Base-by-base conservation (phyloP, 2,329 filamentous ascomycete species). In the Graphilbum sp. region DNA sequence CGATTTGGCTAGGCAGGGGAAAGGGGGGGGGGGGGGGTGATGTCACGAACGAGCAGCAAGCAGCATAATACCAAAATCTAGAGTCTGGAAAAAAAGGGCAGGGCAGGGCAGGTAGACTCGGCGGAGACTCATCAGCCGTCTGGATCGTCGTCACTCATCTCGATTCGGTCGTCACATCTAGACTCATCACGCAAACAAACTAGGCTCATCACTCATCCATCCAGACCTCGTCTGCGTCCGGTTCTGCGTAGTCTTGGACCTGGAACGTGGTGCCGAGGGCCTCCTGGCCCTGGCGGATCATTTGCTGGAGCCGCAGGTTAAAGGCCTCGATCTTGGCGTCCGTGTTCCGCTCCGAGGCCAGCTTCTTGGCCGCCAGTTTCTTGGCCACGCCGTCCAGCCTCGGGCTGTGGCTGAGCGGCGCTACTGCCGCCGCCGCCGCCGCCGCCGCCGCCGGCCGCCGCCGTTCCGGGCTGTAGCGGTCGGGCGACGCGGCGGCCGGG, bases 201-300 rank as follows among this genome's bases (percentile, higher is more conserved):
- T n/a, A n/a, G n/a, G n/a, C n/a, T n/a, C 37, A 44, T 24, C 21
- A 11, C 42, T 45, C 44, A 12, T 47, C 45, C 23, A 41, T 39
- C 46, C 46, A 48, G 3, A 29, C 34, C 3, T 25, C 38, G 6
- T 41, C 39, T 4, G 49, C 47, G 18, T 63, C 61, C 5, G 7
- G 11, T 12, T n/a, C 27, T 5, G 5, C 32, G 60, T 41, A 5
- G 38, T 39, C 1, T 23, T 40, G 30, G 72, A 85, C 66, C 51
- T 82, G 75, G 36, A 83, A 63, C 31, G 64, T 79, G 17, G 80
- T 81, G 2, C 79, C 87, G 16, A 98, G 59, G 2, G 90, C 90
- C 55, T 90, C 80, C 48, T 79, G 79, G 1, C 87, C 90, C 56
- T 96, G 79, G 2, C 77, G 69, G 39, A 98, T 92, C 80, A 98